Evolutionary conservation across 2,329 filamentous ascomycete genomes (phyloP), one percentile per base, ranked within the genome.

Genomic region (Pseudogymnoascus sp.): DNA sequence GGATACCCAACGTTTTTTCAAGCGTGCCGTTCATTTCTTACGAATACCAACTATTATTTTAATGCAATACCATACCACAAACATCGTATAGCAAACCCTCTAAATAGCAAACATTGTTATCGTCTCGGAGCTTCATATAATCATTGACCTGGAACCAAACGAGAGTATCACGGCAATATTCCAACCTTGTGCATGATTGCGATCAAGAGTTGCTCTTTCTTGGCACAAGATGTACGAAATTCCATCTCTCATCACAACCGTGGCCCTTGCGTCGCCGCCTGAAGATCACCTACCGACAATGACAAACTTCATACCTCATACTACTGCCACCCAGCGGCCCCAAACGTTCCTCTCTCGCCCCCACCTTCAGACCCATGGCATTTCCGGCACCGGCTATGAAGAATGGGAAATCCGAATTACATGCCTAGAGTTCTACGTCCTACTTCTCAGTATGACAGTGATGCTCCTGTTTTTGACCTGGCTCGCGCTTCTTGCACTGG

Each of bases 371-470:
- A 33, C 46, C 50, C 50, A 56, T 19, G 50, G 50, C n/a, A 56
- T 56, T 33, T 33, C 28, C 16, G 50, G 16, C 16, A 56, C 50
- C 5, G 50, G 50, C 28, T 56, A 19, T 22, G n/a, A 56, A 33
- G 28, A 56, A 56, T 60, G 59, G 33, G 59, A 60, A 31, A 33
- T 26, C 10, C 59, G 59, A n/a, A 60, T 60, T 5, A 40, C 59
- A 16, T 26, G 3, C 37, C n/a, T 60, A 11, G 59, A 60, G 33
- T 41, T 60, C 19, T 60, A 38, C 24, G 59, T 60, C 24, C 5
- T 60, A 4, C 59, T 60, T 16, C 19, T 60, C n/a, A 41, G 33
- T 6, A 40, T 40, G 33, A 26, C 24, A 40, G 33, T 41, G 7
- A 38, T n/a, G 31, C 7, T 40, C 12, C 33, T 60, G 22, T 26